These are phyloP conservation scores for Phytophthora sp. DNA, from an alignment of 352 stramenopile species.

Conservation along the genomic window DNA sequence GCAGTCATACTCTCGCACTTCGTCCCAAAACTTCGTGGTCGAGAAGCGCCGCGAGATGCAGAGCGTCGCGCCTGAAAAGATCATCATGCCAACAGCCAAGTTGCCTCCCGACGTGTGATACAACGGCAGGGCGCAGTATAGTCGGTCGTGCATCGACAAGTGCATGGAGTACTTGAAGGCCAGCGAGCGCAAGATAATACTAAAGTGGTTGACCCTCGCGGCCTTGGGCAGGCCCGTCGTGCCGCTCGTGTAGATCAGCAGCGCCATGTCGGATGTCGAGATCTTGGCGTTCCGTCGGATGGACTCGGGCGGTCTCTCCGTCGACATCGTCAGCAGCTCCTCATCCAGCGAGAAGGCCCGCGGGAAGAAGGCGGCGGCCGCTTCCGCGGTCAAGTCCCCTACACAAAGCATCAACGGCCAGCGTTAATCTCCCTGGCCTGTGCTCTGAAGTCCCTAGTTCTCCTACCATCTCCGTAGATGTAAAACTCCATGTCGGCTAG, in stretches of 20 bases:
- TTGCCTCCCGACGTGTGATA: slow-evolving; percentile 88
- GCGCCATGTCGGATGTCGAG: slow-evolving; percentile 59
- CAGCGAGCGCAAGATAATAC: slow-evolving; percentile 66
- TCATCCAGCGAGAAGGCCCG: slow-evolving; percentile 56
- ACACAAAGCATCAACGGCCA: slow-evolving; percentile 1
- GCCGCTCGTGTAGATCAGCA: slow-evolving; percentile 89
- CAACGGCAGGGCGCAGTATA: slow-evolving; percentile 85
- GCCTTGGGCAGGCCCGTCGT: slow-evolving; percentile 86
- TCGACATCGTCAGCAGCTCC: slow-evolving; percentile 34
- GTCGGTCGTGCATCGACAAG: slow-evolving; percentile 57
- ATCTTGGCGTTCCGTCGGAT: slow-evolving; percentile 43
- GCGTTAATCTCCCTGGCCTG: not conserved
- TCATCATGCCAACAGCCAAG: slow-evolving; percentile 81
- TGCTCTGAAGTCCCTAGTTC: not conserved
- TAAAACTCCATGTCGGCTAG: slow-evolving; percentile 53
- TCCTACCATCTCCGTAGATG: slow-evolving; percentile 59
- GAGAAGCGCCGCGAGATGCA: slow-evolving; percentile 84
- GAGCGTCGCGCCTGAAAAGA: slow-evolving; percentile 75
- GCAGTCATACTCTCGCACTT: slow-evolving; percentile 67
- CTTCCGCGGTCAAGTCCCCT: slow-evolving; percentile 23
- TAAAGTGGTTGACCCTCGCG: slow-evolving; percentile 76
- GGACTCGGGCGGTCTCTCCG: slow-evolving; percentile 25
- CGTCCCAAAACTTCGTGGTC: slow-evolving; percentile 73
- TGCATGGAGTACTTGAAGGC: slow-evolving; percentile 58
- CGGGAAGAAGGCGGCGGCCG: slow-evolving; percentile 20